Conservation (phyloP, 257 asterid genomes). For the Solanum rostratum region DNA sequence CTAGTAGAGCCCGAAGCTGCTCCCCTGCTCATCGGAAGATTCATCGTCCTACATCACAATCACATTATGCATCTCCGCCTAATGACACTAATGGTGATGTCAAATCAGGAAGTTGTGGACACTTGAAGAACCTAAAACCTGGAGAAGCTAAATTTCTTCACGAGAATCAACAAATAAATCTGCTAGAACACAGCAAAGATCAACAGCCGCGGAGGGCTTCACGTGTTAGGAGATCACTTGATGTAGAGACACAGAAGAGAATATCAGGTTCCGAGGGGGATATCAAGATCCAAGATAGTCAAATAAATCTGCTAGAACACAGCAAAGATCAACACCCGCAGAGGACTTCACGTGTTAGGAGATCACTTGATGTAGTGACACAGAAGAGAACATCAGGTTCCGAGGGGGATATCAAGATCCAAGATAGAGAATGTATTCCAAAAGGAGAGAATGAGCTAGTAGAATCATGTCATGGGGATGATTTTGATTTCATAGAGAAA, state of each 20-base stretch:
- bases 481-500: constrained; percentile 8
- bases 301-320: constrained; percentile 4
- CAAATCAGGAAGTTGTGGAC: constrained; percentile 14
- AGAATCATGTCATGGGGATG: neutral
- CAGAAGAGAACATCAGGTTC: constrained; percentile 8
- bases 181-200: constrained; percentile 9
- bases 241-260: constrained; percentile 1
- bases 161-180: neutral
- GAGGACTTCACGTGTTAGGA: neutral
- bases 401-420: constrained; percentile 17
- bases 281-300: constrained; percentile 5
- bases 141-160: constrained; percentile 10
- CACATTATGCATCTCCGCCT: constrained; percentile 17
- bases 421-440: constrained; percentile 6
- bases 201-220: neutral
- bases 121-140: constrained; percentile 8
- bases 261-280: constrained; percentile 17
- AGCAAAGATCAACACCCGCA: constrained; percentile 1
- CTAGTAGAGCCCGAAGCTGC: constrained; percentile 15
- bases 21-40: constrained; percentile 13
- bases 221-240: neutral
- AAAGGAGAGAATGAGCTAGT: neutral
- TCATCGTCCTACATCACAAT: constrained; percentile 8
- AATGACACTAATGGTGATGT: constrained; percentile 1
- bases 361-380: neutral